Percentiles rank a stretch among this genome's conserved stretches.
phyloP scores from a whole-genome alignment of 257 asterid genomes.

The Solanum ossicruentum region DNA sequence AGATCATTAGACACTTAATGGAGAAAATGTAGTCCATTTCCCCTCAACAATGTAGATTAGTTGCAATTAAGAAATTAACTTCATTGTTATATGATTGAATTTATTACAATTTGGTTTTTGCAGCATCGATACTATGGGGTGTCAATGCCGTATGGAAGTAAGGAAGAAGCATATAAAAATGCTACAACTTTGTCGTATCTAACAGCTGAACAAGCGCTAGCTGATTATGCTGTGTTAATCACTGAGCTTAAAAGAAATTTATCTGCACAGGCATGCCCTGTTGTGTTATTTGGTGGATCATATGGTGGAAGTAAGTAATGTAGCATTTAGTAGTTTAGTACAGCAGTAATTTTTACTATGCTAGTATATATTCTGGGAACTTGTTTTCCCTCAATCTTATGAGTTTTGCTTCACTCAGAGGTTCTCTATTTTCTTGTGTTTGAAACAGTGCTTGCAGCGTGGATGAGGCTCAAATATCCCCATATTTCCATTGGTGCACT shows the following conservation, averaged over 20 bases:
- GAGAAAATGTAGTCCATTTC: background rate
- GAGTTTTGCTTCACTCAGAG: background rate
- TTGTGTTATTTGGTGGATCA: slow-evolving; percentile 89
- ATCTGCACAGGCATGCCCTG: slow-evolving; percentile 76
- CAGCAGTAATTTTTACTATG: background rate
- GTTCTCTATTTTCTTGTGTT: background rate
- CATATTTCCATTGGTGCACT: slow-evolving; percentile 91
- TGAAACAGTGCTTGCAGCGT: slow-evolving; percentile 82
- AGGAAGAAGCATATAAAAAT: slow-evolving; percentile 65
- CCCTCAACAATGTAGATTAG: background rate
- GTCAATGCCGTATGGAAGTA: slow-evolving; percentile 74
- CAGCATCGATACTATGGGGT: slow-evolving; percentile 97
- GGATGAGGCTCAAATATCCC: slow-evolving; percentile 98
- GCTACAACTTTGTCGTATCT: slow-evolving; percentile 52
- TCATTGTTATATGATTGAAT: background rate
- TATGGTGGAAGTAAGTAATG: slow-evolving; percentile 84
- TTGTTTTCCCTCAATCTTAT: background rate
- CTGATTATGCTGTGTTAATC: slow-evolving; percentile 76
- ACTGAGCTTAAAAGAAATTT: slow-evolving; percentile 67
- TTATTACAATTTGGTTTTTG: slow-evolving; percentile 8
- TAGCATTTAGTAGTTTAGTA: background rate
- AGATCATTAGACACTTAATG: background rate
- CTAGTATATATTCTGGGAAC: background rate
- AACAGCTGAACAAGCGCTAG: slow-evolving; percentile 88
- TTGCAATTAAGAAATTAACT: background rate